Evolutionary conservation across 176 grass and related monocot genomes (phyloP).

Genomic region (Oryza officinalis): DNA sequence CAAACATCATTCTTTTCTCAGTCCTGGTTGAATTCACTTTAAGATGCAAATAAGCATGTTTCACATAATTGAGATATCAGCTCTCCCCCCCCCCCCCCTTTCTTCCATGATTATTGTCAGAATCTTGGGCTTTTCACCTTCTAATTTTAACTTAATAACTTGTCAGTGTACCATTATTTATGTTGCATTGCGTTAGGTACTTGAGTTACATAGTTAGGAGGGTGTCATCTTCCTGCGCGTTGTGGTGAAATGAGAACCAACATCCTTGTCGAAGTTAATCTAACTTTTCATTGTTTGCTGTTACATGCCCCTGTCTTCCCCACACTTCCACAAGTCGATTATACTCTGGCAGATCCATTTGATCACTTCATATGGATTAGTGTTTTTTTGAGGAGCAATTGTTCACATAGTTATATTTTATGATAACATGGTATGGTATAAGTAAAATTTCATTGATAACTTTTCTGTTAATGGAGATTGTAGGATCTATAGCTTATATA

Average conservation of each 20-base stretch:
- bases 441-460: not conserved
- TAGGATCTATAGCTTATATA: not conserved
- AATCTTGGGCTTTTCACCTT: too few species aligned
- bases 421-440: not conserved
- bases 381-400: not conserved
- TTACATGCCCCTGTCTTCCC: not conserved
- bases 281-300: not conserved
- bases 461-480: not conserved
- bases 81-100: too few species aligned
- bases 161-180: not conserved
- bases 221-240: not conserved
- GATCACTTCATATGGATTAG: not conserved
- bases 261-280: not conserved
- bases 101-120: not conserved
- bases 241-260: not conserved
- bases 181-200: not conserved
- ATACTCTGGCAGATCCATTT: not conserved
- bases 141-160: not conserved
- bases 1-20: not conserved
- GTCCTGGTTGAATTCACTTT: not conserved
- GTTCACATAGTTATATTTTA: not conserved
- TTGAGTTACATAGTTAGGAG: not conserved
- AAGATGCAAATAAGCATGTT: not conserved
- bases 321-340: not conserved
- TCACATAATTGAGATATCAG: not conserved